phyloP scores from a whole-genome alignment of 352 stramenopile genomes.

The Peronospora destructor region DNA sequence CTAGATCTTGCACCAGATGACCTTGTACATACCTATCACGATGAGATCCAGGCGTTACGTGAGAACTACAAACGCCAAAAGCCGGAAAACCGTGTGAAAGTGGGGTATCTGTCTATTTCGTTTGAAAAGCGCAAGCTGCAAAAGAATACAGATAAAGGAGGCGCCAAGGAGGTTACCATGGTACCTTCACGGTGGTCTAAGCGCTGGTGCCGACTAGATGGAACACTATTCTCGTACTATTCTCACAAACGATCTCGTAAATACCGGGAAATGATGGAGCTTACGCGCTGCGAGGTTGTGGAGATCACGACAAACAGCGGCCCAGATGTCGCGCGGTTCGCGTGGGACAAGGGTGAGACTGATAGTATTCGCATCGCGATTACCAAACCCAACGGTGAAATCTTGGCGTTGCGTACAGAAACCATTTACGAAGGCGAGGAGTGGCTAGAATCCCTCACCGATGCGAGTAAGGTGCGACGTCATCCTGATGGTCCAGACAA shows the following conservation, averaged over 20 bases:
- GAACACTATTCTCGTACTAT: constrained; percentile 71
- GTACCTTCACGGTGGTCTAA: constrained; percentile 74
- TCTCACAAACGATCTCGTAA: constrained; percentile 74
- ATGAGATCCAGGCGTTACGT: constrained; percentile 71
- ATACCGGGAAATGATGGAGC: constrained; percentile 64
- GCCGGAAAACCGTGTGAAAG: constrained; percentile 73
- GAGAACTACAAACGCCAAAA: constrained; percentile 82
- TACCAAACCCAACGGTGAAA: constrained; percentile 56
- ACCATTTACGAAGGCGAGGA: constrained; percentile 79
- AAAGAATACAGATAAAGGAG: constrained; percentile 32
- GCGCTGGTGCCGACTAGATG: constrained; percentile 76
- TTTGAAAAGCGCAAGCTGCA: constrained; percentile 70
- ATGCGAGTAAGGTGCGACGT: constrained; percentile 52
- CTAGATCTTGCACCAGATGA: constrained; percentile 72
- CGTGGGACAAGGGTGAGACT: constrained; percentile 37
- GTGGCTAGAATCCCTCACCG: constrained; percentile 70
- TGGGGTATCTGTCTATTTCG: constrained; percentile 67
- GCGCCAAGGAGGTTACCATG: constrained; percentile 48
- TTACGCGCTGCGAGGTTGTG: constrained; percentile 58
- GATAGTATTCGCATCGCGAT: constrained; percentile 70
- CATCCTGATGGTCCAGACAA: constrained; percentile 15
- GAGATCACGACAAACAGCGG: constrained; percentile 57
- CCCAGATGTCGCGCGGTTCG: constrained; percentile 47
- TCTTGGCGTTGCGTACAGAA: constrained; percentile 61
- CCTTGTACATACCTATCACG: constrained; percentile 76